A percentile compares a stretch with the other conserved stretches of the same genome.
These are phyloP conservation scores for Capsella rubella DNA, from an alignment of 441 rosid genomes.

Conservation along the genomic window DNA sequence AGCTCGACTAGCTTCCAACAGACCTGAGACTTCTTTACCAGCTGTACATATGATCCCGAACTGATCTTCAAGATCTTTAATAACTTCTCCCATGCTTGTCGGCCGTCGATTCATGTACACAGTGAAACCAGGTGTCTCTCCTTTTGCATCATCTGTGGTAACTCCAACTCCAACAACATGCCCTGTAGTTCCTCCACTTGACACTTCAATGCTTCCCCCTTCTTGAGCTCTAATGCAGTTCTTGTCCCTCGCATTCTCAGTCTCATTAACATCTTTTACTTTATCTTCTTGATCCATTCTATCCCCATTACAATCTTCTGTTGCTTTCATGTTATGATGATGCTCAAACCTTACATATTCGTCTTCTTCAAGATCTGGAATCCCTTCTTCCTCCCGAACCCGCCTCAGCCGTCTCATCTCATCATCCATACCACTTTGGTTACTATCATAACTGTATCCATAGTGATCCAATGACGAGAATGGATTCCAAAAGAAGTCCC, in stretches of 20 bases:
- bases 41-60: constrained; percentile 66
- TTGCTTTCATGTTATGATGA: constrained; percentile 38
- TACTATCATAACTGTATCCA: constrained; percentile 66
- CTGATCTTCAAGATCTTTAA: constrained; percentile 89
- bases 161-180: constrained; percentile 54
- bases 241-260: constrained; percentile 48
- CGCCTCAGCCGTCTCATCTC: constrained; percentile 78
- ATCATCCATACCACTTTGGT: constrained; percentile 62
- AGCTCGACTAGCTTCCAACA: constrained; percentile 84
- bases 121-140: constrained; percentile 73
- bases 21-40: constrained; percentile 76
- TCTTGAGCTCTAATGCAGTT: constrained; percentile 55
- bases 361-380: constrained; percentile 92
- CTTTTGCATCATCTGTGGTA: constrained; percentile 44
- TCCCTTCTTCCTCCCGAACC: constrained; percentile 97
- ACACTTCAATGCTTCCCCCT: constrained; percentile 50
- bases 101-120: constrained; percentile 89
- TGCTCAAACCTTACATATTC: constrained; percentile 52
- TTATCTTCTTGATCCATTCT: constrained; percentile 57
- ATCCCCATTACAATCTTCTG: constrained; percentile 42
- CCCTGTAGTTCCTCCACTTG: constrained; percentile 53
- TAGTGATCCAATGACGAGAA: constrained; percentile 86
- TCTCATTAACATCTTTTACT: constrained; percentile 66
- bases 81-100: constrained; percentile 90
- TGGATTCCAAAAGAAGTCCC: constrained; percentile 99